phyloP scores from a whole-genome alignment of 352 stramenopile species.

The Blastocystis hominis region DNA sequence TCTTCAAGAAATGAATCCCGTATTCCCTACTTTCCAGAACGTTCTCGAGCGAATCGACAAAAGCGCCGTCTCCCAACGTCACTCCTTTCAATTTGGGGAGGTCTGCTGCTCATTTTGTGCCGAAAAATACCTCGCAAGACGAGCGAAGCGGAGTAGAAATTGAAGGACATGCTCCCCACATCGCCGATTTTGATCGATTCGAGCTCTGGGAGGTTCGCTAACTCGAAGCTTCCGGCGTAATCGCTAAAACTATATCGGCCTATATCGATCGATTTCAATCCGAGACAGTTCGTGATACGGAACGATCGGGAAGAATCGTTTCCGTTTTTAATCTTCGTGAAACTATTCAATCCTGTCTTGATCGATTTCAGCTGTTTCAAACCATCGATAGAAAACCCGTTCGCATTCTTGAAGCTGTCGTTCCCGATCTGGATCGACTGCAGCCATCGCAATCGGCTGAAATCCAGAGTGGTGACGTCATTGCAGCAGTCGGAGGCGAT shows the following conservation, averaged over 20 bases:
- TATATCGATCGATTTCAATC: neutral
- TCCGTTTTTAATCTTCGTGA: neutral
- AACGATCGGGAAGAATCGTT: neutral
- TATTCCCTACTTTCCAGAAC: neutral
- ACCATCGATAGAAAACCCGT: neutral
- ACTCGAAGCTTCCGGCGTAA: neutral
- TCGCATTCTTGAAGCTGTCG: neutral
- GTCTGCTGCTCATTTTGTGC: neutral
- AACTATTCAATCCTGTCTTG: neutral
- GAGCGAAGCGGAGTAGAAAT: neutral
- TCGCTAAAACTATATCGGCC: neutral
- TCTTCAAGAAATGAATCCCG: neutral
- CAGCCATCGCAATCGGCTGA: neutral
- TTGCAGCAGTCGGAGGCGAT: neutral
- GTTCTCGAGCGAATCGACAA: neutral
- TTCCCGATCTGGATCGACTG: neutral
- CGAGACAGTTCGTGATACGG: neutral
- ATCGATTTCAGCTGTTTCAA: neutral
- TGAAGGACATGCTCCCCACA: neutral
- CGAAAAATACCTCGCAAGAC: neutral
- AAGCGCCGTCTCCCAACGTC: neutral
- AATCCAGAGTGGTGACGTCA: neutral
- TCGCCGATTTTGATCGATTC: neutral
- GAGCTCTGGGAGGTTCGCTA: neutral
- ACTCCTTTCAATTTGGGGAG: neutral